Percentiles rank a stretch among this genome's conserved stretches.
Evolutionary conservation across 768 basidiomycete genomes (phyloP).

Genomic region (Serendipita sp.): DNA sequence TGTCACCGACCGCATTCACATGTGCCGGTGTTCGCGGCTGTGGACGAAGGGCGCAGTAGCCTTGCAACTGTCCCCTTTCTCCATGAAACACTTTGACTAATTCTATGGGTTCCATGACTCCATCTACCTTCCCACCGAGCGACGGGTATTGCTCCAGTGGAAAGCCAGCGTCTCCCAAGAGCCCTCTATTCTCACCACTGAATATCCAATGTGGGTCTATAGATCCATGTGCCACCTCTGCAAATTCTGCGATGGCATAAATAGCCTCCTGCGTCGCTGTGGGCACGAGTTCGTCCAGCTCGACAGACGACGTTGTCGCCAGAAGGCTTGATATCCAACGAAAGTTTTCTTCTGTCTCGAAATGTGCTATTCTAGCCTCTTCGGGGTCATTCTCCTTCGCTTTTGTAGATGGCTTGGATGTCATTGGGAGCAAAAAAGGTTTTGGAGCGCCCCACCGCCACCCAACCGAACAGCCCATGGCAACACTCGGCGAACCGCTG

Average conservation of each 20-base stretch:
- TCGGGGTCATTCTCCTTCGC: background rate
- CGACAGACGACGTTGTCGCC: constrained; percentile 30
- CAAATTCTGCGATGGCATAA: constrained; percentile 35
- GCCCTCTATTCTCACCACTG: constrained; percentile 10
- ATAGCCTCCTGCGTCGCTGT: constrained; percentile 28
- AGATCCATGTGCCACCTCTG: constrained; percentile 34
- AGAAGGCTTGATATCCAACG: constrained; percentile 36
- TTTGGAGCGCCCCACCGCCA: background rate
- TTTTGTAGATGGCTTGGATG: background rate
- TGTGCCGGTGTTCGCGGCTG: background rate
- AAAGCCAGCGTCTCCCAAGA: constrained; percentile 27
- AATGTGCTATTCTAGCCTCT: background rate
- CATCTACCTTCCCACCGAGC: background rate
- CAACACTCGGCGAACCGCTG: background rate
- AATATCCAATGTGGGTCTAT: constrained; percentile 29
- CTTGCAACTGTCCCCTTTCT: constrained; percentile 29
- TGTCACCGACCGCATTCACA: background rate
- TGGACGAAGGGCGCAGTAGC: constrained; percentile 31
- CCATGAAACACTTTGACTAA: constrained; percentile 29
- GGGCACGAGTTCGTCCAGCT: constrained; percentile 22
- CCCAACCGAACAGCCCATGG: background rate
- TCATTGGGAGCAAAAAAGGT: too few relatives aligned
- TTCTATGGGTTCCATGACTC: constrained; percentile 21
- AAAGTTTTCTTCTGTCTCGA: constrained; percentile 39
- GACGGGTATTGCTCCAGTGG: constrained; percentile 35